phyloP scores from a whole-genome alignment of 352 stramenopile species.

The Phytophthora brassicae region DNA sequence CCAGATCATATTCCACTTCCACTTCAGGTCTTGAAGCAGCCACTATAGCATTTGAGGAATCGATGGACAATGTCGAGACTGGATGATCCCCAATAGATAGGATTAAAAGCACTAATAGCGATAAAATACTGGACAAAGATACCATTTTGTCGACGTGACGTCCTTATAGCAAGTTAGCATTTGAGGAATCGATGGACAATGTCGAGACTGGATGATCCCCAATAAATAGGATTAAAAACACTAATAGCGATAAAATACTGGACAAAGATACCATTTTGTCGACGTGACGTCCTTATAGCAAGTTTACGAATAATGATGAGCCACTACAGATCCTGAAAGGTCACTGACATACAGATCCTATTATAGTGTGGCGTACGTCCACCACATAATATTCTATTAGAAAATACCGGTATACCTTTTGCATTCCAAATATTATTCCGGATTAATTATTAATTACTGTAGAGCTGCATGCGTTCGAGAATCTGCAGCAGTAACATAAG shows the following conservation, averaged over 20 bases:
- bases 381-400: too few relatives aligned
- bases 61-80: conserved; percentile 18
- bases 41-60: conserved; percentile 16
- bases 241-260: conserved; percentile 8
- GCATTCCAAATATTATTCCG: too few relatives aligned
- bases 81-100: neutral
- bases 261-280: conserved; percentile 9
- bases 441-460: too few relatives aligned
- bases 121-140: conserved; percentile 5
- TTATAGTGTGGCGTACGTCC: too few relatives aligned
- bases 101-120: conserved; percentile 8
- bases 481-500: too few relatives aligned
- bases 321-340: too few relatives aligned
- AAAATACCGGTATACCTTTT: too few relatives aligned
- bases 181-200: conserved; percentile 24
- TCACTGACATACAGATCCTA: too few relatives aligned
- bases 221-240: conserved; percentile 2
- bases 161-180: neutral
- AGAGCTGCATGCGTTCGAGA: too few relatives aligned
- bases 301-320: too few relatives aligned
- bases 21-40: conserved; percentile 18
- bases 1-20: conserved; percentile 39
- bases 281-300: neutral
- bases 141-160: conserved; percentile 8
- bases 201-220: neutral